Conservation (phyloP, 2,329 filamentous ascomycete genomes). For the Fusarium proliferatum region DNA sequence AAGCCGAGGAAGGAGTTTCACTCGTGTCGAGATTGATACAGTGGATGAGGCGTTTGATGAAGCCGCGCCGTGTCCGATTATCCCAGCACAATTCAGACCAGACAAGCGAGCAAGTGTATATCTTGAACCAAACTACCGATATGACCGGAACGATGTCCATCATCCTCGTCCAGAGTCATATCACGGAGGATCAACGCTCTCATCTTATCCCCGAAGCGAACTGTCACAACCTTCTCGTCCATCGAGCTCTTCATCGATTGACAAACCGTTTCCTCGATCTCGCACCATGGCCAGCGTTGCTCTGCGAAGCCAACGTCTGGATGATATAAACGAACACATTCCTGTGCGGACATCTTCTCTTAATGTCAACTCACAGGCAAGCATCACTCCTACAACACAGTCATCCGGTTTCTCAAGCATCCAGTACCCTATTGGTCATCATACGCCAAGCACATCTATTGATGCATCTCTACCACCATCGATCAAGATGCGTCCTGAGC, state of each 20-base stretch:
- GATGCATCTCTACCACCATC: conserved; percentile 46
- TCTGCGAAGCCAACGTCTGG: conserved; percentile 35
- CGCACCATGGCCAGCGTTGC: conserved; percentile 37
- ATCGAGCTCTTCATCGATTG: conserved; percentile 41
- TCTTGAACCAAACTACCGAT: conserved; percentile 2
- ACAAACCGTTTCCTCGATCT: conserved; percentile 32
- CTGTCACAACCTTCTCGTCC: conserved; percentile 35
- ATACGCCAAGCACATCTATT: conserved; percentile 60
- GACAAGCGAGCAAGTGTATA: conserved; percentile 23
- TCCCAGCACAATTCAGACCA: conserved; percentile 24
- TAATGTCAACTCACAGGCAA: conserved; percentile 54
- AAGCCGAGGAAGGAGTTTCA: conserved; percentile 15
- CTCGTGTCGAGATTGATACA: conserved; percentile 34
- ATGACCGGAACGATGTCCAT: neutral
- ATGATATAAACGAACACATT: conserved; percentile 52
- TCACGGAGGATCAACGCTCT: conserved; percentile 15
- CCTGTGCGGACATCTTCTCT: conserved; percentile 50
- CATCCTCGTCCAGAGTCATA: conserved; percentile 24
- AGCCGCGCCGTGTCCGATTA: conserved; percentile 36
- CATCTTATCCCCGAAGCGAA: conserved; percentile 26
- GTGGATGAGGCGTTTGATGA: conserved; percentile 27
- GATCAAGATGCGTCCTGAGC: conserved; percentile 42
- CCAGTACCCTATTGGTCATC: conserved; percentile 53
- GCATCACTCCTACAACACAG: conserved; percentile 46
- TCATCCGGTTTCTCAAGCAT: conserved; percentile 54